These are phyloP conservation scores for Kregervanrija delftensis DNA, from an alignment of 805 yeast genomes.

Conservation along the genomic window DNA sequence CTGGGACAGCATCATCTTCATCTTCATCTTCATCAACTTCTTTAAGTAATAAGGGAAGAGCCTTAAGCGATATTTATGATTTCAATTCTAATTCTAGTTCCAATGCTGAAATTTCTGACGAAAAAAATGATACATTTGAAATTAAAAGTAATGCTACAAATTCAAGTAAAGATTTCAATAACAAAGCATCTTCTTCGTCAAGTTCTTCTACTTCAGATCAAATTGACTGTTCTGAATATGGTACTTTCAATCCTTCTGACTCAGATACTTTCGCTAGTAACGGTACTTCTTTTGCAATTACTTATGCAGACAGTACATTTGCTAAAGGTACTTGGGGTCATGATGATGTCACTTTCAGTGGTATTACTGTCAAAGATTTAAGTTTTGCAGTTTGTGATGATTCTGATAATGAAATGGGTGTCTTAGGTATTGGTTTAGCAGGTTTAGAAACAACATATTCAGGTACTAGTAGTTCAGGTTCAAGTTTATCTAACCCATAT, in stretches of 20 bases:
- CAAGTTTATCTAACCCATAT: conserved; percentile 18
- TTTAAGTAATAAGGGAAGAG: conserved; percentile 5
- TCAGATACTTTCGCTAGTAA: conserved; percentile 37
- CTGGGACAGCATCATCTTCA: conserved; percentile 6
- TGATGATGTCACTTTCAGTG: conserved; percentile 52
- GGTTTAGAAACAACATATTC: conserved; percentile 57
- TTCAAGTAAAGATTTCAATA: too few species aligned
- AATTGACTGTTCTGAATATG: conserved; percentile 38
- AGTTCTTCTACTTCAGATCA: neutral
- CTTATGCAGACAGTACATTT: conserved; percentile 41
- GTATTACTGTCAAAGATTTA: conserved; percentile 38
- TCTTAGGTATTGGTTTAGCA: conserved; percentile 64
- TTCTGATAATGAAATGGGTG: conserved; percentile 61
- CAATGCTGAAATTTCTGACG: neutral
- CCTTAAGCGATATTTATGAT: conserved; percentile 1
- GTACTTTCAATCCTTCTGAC: conserved; percentile 38
- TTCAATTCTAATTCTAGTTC: neutral
- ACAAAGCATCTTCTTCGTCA: conserved; percentile 1
- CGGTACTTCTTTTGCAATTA: conserved; percentile 33
- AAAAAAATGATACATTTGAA: neutral
- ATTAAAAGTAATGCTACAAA: neutral
- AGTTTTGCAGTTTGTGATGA: conserved; percentile 70
- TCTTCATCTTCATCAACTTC: conserved; percentile 5
- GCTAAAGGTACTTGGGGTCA: conserved; percentile 53
- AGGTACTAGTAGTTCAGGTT: conserved; percentile 16